A percentile compares a stretch with the other conserved stretches of the same genome.
Conservation (phyloP, 176 grass and related monocot species). For the Avena eriantha region DNA sequence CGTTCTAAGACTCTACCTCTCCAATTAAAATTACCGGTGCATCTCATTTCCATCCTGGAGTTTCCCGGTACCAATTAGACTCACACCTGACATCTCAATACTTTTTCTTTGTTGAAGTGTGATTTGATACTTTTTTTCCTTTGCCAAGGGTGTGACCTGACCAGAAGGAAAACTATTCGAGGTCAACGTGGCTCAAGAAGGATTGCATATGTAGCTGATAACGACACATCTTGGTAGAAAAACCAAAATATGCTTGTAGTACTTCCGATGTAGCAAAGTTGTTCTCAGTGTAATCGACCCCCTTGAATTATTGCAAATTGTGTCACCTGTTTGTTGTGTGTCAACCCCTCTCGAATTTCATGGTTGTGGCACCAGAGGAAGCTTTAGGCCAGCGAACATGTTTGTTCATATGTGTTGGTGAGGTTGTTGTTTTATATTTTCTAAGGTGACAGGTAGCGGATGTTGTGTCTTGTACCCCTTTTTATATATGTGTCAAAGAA, state of each 20-base stretch:
- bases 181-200: too few species aligned
- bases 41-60: not conserved
- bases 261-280: not conserved
- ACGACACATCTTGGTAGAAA: not conserved
- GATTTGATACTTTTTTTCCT: too few species aligned
- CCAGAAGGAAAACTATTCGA: too few species aligned
- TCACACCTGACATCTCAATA: too few species aligned
- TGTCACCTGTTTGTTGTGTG: not conserved
- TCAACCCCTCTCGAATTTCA: not conserved
- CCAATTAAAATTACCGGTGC: not conserved
- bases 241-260: not conserved
- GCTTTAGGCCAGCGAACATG: too few species aligned
- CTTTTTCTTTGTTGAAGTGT: too few species aligned
- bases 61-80: not conserved
- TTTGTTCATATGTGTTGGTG: not conserved
- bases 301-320: not conserved
- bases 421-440: not conserved
- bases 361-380: too few species aligned
- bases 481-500: not conserved
- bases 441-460: not conserved
- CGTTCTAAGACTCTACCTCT: too few species aligned
- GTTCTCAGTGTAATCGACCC: not conserved
- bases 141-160: too few species aligned
- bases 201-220: not conserved
- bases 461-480: not conserved